Evolutionary conservation across 768 basidiomycete genomes (phyloP).

Genomic region (Strobilomyces confusus): DNA sequence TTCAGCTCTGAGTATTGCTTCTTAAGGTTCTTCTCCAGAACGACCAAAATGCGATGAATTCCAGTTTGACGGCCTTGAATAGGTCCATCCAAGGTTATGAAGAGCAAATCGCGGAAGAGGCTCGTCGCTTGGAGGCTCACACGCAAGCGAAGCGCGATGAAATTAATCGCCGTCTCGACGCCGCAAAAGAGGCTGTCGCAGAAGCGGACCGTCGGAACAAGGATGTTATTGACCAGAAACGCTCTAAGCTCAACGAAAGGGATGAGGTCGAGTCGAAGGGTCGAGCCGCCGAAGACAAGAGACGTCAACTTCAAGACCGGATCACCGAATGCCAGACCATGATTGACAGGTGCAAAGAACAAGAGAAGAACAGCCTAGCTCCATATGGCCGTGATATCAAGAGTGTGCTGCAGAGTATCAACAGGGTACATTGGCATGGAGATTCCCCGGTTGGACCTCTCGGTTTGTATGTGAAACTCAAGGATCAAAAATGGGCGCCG

Average conservation of each 20-base stretch:
- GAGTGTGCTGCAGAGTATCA: slow-evolving; percentile 50
- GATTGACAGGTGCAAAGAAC: slow-evolving; percentile 46
- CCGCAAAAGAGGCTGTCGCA: slow-evolving; percentile 38
- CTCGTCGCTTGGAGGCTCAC: slow-evolving; percentile 47
- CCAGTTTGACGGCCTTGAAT: slow-evolving; percentile 33
- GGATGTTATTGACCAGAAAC: slow-evolving; percentile 33
- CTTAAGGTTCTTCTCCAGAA: slow-evolving; percentile 32
- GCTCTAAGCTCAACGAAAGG: slow-evolving; percentile 27
- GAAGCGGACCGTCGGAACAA: slow-evolving; percentile 35
- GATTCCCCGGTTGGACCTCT: slow-evolving; percentile 73
- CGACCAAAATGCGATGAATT: slow-evolving; percentile 49
- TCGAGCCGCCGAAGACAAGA: slow-evolving; percentile 31
- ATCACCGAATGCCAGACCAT: slow-evolving; percentile 47
- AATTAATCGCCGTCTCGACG: slow-evolving; percentile 46
- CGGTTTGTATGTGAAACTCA: slow-evolving; percentile 72
- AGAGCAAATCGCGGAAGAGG: slow-evolving; percentile 50
- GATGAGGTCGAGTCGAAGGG: slow-evolving; percentile 36
- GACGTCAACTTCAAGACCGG: slow-evolving; percentile 32
- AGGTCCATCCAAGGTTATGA: slow-evolving; percentile 35
- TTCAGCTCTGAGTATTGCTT: neutral
- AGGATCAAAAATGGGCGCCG: slow-evolving; percentile 61
- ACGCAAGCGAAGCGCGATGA: slow-evolving; percentile 63
- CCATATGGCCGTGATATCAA: slow-evolving; percentile 64
- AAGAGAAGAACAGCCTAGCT: slow-evolving; percentile 54
- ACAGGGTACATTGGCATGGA: slow-evolving; percentile 55